Percentiles rank a stretch among this genome's conserved stretches.
Conservation (phyloP, 169 alveolate species). For the Fabrea salina region DNA sequence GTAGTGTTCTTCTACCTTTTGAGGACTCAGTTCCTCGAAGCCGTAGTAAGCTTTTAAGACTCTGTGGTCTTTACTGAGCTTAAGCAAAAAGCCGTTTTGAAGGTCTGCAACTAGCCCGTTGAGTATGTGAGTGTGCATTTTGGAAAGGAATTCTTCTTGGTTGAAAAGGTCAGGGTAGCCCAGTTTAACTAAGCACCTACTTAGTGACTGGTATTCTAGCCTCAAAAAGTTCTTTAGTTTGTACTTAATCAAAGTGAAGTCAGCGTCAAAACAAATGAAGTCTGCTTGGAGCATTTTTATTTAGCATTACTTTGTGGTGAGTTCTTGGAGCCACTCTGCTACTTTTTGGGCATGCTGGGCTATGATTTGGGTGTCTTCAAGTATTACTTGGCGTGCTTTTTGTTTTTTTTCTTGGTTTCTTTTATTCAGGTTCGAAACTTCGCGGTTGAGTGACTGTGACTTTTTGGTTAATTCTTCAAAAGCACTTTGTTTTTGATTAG, state of each 20-base stretch:
- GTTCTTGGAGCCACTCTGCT: background rate
- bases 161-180: background rate
- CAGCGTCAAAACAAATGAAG: conserved; percentile 24
- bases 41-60: conserved; percentile 16
- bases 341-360: background rate
- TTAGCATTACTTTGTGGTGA: background rate
- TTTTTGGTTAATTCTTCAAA: background rate
- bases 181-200: background rate
- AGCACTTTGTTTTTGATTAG: background rate
- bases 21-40: background rate
- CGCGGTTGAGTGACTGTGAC: background rate
- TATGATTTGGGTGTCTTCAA: background rate
- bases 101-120: conserved; percentile 2
- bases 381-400: background rate
- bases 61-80: background rate
- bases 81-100: background rate
- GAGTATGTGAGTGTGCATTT: background rate
- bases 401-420: background rate
- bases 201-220: conserved; percentile 6
- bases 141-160: background rate
- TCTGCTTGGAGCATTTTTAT: background rate
- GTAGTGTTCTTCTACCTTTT: background rate
- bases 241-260: conserved; percentile 18
- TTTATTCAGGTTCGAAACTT: background rate
- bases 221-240: background rate